Evolutionary conservation across 257 asterid species (phyloP).

Genomic region (Datura wrightii): DNA sequence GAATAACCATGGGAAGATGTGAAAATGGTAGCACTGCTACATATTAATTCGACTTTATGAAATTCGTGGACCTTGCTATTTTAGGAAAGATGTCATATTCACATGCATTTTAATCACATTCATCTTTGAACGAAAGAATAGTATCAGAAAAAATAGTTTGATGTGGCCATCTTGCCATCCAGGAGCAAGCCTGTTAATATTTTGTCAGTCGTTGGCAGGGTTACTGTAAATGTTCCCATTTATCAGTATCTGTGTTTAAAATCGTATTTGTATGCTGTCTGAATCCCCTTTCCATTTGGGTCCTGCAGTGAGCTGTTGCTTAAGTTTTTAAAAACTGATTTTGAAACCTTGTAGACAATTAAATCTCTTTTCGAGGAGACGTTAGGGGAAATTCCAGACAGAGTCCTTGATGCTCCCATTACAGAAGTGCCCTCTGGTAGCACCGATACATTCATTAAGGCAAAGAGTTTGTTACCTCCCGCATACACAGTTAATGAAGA

Average conservation of each 20-base stretch:
- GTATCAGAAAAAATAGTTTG: not conserved
- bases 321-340: not conserved
- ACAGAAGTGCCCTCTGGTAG: slow-evolving; percentile 48
- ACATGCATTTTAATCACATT: slow-evolving; percentile 23
- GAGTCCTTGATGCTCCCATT: slow-evolving; percentile 73
- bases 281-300: not conserved
- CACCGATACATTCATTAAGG: slow-evolving; percentile 57
- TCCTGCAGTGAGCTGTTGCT: not conserved
- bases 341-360: slow-evolving; percentile 63
- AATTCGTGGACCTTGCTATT: not conserved
- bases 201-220: slow-evolving; percentile 11
- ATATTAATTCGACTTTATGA: not conserved
- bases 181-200: not conserved
- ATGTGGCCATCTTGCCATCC: slow-evolving; percentile 18
- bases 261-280: not conserved
- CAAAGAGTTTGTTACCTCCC: slow-evolving; percentile 71
- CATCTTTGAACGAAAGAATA: slow-evolving; percentile 6
- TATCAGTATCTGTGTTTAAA: not conserved
- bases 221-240: not conserved
- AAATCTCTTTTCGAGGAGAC: slow-evolving; percentile 75
- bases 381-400: slow-evolving; percentile 67
- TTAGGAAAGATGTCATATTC: slow-evolving; percentile 21
- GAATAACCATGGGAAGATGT: slow-evolving; percentile 1
- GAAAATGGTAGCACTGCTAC: not conserved
- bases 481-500: slow-evolving; percentile 61